phyloP scores from a whole-genome alignment of 352 stramenopile species.

The Pythium angustatum region DNA sequence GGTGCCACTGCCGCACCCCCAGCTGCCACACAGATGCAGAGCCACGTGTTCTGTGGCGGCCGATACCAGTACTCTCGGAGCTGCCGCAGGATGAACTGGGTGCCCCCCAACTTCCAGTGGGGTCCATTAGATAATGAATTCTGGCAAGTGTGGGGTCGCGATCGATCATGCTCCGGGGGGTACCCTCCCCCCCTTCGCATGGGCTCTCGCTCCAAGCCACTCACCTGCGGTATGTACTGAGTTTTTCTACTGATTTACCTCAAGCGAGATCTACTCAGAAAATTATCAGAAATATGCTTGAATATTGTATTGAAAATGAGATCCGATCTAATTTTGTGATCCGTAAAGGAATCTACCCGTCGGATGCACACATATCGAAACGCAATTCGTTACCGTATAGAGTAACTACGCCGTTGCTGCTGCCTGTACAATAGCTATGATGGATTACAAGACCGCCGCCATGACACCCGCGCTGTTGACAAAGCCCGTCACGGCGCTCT shows the following conservation, averaged over 20 bases:
- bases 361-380: too few species aligned
- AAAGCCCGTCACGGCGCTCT: conserved; percentile 15
- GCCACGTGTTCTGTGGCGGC: too few species aligned
- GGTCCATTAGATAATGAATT: conserved; percentile 10
- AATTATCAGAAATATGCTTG: conserved; percentile 2
- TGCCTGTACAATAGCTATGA: too few species aligned
- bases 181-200: conserved; percentile 20
- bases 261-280: background rate
- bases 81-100: too few species aligned
- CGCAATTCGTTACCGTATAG: too few species aligned
- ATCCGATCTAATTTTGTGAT: conserved; percentile 3
- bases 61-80: too few species aligned
- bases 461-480: background rate
- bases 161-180: conserved; percentile 13
- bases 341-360: background rate
- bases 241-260: background rate
- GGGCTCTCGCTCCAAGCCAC: background rate
- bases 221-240: background rate
- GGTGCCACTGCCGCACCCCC: too few species aligned
- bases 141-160: conserved; percentile 2
- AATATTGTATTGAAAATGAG: background rate
- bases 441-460: background rate
- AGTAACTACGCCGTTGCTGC: too few species aligned
- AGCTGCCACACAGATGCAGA: too few species aligned
- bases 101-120: too few species aligned